Conservation (phyloP, 257 asterid genomes). For the Paulownia fortunei region DNA sequence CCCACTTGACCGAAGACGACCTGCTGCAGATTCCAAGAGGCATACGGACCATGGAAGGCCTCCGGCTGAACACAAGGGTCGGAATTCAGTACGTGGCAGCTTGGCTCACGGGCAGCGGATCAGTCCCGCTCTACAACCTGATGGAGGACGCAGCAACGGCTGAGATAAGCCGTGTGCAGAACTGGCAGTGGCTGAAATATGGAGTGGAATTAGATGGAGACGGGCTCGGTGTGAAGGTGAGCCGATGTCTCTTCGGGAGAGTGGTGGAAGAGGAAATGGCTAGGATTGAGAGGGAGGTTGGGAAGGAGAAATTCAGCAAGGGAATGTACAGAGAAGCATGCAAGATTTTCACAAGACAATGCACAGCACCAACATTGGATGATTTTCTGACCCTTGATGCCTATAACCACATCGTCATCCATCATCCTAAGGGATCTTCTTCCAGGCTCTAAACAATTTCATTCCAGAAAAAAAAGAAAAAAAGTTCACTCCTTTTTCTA, state of each 20-base stretch:
- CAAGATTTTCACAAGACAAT: constrained; percentile 75
- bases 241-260: constrained; percentile 70
- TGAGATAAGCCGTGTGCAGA: constrained; percentile 95
- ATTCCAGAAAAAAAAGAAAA: no score
- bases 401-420: constrained; percentile 68
- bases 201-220: constrained; percentile 84
- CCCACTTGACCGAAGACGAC: constrained; percentile 60
- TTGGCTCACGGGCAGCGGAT: constrained; percentile 86
- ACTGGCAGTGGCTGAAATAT: constrained; percentile 94
- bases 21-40: constrained; percentile 80
- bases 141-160: constrained; percentile 99
- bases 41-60: constrained; percentile 85
- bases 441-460: no score
- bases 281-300: constrained; percentile 83
- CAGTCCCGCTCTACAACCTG: constrained; percentile 96
- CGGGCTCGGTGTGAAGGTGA: constrained; percentile 79
- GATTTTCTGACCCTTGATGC: constrained; percentile 93
- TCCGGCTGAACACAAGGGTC: constrained; percentile 84
- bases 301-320: constrained; percentile 67
- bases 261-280: constrained; percentile 94
- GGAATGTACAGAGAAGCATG: constrained; percentile 90
- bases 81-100: constrained; percentile 94
- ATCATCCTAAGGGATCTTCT: constrained; percentile 61
- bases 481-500: no score
- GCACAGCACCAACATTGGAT: constrained; percentile 66